Evolutionary conservation across 371 early-diverging fungal genomes (phyloP).

Genomic region (Lichtheimia ramosa): DNA sequence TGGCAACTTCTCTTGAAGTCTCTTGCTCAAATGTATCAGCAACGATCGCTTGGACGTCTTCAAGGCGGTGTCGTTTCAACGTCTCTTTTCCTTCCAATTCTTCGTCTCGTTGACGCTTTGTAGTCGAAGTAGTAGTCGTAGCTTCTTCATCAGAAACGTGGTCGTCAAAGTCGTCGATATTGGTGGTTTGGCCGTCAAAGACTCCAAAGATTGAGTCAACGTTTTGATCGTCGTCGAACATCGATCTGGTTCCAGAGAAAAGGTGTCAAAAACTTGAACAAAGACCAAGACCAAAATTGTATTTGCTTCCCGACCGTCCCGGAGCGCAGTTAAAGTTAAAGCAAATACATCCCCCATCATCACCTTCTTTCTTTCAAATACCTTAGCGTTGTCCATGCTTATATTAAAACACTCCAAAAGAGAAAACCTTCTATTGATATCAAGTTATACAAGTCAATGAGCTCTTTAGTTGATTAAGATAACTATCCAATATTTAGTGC

Average conservation of each 20-base stretch:
- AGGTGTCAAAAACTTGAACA: constrained; percentile 4
- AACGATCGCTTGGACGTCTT: constrained; percentile 50
- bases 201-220: constrained; percentile 21
- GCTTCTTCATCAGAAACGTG: constrained; percentile 12
- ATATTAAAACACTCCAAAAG: too few species aligned
- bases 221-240: constrained; percentile 22
- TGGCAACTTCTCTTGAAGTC: constrained; percentile 70
- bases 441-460: too few species aligned
- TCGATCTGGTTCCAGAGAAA: constrained; percentile 2
- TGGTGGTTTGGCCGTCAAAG: constrained; percentile 11
- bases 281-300: too few species aligned
- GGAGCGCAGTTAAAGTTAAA: too few species aligned
- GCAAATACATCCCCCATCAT: too few species aligned
- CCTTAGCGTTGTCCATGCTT: too few species aligned
- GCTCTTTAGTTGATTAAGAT: too few species aligned
- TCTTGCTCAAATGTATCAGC: constrained; percentile 82
- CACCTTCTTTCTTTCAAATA: too few species aligned
- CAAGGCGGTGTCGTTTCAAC: constrained; percentile 16
- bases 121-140: not conserved
- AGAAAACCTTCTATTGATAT: too few species aligned
- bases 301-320: too few species aligned
- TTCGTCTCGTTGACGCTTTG: not conserved
- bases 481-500: too few species aligned
- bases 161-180: constrained; percentile 15
- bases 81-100: constrained; percentile 9